Evolutionary conservation across 305 asterid species (phyloP), one percentile per base, ranked within the genome.

Genomic region (Ilex paraguariensis): DNA sequence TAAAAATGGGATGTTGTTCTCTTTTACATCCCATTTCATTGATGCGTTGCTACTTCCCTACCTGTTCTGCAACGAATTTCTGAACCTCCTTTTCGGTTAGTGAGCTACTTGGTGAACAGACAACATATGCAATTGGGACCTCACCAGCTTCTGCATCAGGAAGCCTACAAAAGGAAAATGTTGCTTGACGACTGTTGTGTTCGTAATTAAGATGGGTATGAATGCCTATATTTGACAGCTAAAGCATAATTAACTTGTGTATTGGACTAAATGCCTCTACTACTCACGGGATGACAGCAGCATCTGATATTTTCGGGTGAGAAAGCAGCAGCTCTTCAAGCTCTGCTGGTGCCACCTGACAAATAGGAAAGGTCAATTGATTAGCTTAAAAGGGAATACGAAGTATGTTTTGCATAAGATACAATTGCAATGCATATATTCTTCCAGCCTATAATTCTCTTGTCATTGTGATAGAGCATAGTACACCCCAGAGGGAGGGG

Each of bases 131-230:
- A 58, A 75, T 53, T 1, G 97, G 97, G 70, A 92, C 95, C 80
- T 92, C 97, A 67, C 98, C 98, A 77, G 98, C 98, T 81, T 90
- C 98, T 13, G 83, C 90, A 63, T 93, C 96, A 10, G 98, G 97
- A 64, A 81, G 87, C 66, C 98, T 93, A 56, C 32, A 77, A 67
- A 44, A n/a, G 36, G 14, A 55, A 17, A 21, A 21, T 21, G 28
- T 1, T 21, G 28, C 28, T 21, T 6, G 3, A 13, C 28, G 28
- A 21, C 28, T 21, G 28, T 21, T 21, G 28, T 21, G 28, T 21
- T 21, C 1, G 28, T 21, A 52, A 13, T 52, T 13, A 6, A 16
- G 56, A 14, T 13, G 7, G 56, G 56, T 1, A 13, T 52, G 56
- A 21, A 16, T 14, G 56, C 8, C 7, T 13, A 52, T 13, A 51